Percentiles rank a stretch among this genome's conserved stretches.
Evolutionary conservation across 108 stramenopile species (phyloP).

Genomic region (Nannochloropsis salina): DNA sequence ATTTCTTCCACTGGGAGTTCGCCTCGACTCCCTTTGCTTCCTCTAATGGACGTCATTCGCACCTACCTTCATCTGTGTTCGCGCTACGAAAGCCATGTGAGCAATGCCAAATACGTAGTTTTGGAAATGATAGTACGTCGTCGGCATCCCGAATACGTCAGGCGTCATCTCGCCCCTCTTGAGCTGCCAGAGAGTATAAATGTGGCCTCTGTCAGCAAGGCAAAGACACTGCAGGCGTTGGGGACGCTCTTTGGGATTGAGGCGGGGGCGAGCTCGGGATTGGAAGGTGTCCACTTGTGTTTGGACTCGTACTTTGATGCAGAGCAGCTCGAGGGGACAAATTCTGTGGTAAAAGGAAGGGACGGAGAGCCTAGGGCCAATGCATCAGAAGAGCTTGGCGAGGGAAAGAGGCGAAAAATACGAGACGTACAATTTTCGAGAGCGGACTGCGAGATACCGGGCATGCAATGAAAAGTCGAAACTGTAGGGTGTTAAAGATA

Average conservation of each 20-base stretch:
- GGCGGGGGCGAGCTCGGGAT: background rate
- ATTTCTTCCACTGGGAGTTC: background rate
- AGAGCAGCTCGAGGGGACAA: background rate
- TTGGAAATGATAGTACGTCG: constrained; percentile 89
- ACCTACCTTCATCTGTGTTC: constrained; percentile 37
- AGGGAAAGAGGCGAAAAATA: background rate
- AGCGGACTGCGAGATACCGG: background rate
- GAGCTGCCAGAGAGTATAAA: background rate
- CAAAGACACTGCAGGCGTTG: background rate
- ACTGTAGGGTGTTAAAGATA: too few relatives aligned
- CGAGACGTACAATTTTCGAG: background rate
- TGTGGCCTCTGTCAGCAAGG: background rate
- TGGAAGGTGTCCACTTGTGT: background rate
- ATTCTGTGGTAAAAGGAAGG: background rate
- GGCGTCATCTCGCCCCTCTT: constrained; percentile 20
- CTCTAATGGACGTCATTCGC: constrained; percentile 56
- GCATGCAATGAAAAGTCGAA: too few relatives aligned
- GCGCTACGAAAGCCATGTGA: constrained; percentile 67
- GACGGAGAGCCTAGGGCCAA: background rate
- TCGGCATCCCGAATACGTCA: constrained; percentile 55
- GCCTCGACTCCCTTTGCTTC: constrained; percentile 25
- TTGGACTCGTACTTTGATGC: background rate
- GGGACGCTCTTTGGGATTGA: background rate
- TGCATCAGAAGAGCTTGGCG: background rate
- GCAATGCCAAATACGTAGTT: constrained; percentile 88